Evolutionary conservation across 129 eudicot genomes (phyloP), one percentile per base, ranked within the genome.

Genomic region (Flaveria brownii): DNA sequence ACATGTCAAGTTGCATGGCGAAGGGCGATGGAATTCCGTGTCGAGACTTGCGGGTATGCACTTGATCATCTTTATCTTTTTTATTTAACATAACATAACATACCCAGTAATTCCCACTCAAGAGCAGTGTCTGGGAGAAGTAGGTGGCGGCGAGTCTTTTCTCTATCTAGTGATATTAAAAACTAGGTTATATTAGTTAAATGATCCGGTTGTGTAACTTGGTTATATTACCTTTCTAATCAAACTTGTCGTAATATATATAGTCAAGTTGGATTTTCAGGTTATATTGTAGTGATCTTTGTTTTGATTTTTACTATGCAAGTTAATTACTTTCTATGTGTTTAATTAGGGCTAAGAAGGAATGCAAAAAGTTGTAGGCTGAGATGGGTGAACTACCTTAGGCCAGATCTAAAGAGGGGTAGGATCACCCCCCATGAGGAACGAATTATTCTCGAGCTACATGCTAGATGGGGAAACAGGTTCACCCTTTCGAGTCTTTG

Each of bases 21-120:
- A 93, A 83, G 98, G 98, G 41, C 77, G 96, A 82, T 93, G 98
- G 96, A 93, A 90, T 85, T 88, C 96, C 78, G 98, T 93, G 28
- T 77, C 95, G 68, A 82, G 90, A 60, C 90, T 90, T 75, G 75
- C 91, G 55, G 96, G 98, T 93, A 78, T 43, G 41, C 39, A 15
- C 5, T 70, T 13, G 14, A 33, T 62, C 36, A 33, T 62, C 36
- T 45, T 70, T 69, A 46, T n/a, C 28, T 11, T n/a, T n/a, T n/a
- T n/a, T n/a, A n/a, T n/a, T n/a, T n/a, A n/a, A n/a, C n/a, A n/a
- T n/a, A n/a, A n/a, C n/a, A n/a, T n/a, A n/a, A n/a, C n/a, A n/a
- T n/a, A n/a, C n/a, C n/a, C n/a, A n/a, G n/a, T n/a, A n/a, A n/a
- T n/a, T n/a, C n/a, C n/a, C n/a, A n/a, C n/a, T n/a, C n/a, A n/a